Evolutionary conservation across 2,329 filamentous ascomycete species (phyloP).

Genomic region (Pezicula carpinea): DNA sequence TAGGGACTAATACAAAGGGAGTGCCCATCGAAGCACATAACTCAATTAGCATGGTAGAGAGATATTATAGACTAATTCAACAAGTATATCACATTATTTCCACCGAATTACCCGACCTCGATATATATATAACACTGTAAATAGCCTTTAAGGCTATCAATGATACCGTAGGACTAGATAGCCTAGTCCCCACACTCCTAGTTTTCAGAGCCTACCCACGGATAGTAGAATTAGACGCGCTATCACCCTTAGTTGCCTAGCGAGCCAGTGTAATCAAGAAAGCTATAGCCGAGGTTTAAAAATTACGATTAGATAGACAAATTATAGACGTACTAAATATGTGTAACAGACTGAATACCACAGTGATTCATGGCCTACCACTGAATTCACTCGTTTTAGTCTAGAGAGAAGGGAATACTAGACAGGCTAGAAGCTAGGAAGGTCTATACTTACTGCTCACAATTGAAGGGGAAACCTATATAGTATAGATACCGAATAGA

Average conservation of each 20-base stretch:
- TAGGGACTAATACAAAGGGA: slow-evolving; percentile 2
- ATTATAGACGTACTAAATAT: slow-evolving; percentile 2
- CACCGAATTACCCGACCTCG: slow-evolving; percentile 1
- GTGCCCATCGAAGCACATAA: slow-evolving; percentile 6
- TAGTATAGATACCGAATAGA: background rate
- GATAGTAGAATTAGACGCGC: background rate
- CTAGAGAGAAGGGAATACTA: background rate
- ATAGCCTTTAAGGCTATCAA: slow-evolving; percentile 13
- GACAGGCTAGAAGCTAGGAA: slow-evolving; percentile 1
- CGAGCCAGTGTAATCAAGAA: slow-evolving; percentile 1
- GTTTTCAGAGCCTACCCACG: slow-evolving; percentile 4
- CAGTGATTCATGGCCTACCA: slow-evolving; percentile 1
- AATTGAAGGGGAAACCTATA: slow-evolving; percentile 3
- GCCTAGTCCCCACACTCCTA: slow-evolving; percentile 9
- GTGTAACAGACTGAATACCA: slow-evolving; percentile 1
- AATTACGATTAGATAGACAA: background rate
- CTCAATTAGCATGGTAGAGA: slow-evolving; percentile 4
- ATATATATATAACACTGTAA: slow-evolving; percentile 4
- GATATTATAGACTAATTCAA: slow-evolving; percentile 6
- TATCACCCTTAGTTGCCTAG: background rate
- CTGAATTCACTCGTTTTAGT: slow-evolving; percentile 4
- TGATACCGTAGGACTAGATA: slow-evolving; percentile 7
- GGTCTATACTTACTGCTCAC: background rate
- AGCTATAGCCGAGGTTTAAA: slow-evolving; percentile 5
- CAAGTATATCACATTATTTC: slow-evolving; percentile 6